Conservation (phyloP, 148 eudicot genomes). For the Simmondsia chinensis region DNA sequence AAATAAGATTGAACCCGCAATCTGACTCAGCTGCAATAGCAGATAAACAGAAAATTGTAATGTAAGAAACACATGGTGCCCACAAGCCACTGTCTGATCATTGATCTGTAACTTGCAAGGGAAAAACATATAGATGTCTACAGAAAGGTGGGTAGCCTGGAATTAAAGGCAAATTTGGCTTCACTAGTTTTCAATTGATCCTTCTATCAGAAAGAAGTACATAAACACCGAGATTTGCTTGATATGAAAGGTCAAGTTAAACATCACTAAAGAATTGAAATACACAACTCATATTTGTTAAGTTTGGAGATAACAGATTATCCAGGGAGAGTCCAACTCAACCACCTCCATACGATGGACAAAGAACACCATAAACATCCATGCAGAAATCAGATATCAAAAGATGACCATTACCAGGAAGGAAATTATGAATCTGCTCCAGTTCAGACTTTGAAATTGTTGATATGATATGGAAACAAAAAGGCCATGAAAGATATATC, state of each 20-base stretch:
- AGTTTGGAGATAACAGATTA: too few species aligned
- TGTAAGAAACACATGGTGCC: slow-evolving; percentile 1
- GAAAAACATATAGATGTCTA: neutral
- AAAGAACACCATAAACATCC: slow-evolving; percentile 8
- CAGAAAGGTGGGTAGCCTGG: neutral
- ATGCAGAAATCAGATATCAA: slow-evolving; percentile 7
- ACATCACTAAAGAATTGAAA: too few species aligned
- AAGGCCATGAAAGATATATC: slow-evolving; percentile 11
- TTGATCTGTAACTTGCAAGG: neutral
- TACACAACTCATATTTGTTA: too few species aligned
- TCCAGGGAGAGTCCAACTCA: too few species aligned
- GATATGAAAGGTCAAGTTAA: too few species aligned
- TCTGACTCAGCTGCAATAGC: slow-evolving; percentile 53
- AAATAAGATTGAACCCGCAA: slow-evolving; percentile 71
- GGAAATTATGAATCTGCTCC: slow-evolving; percentile 55
- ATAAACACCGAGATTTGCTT: too few species aligned
- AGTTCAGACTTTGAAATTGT: slow-evolving; percentile 70
- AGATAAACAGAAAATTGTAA: slow-evolving; percentile 1
- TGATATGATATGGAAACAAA: slow-evolving; percentile 21
- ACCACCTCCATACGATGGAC: neutral
- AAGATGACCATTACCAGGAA: slow-evolving; percentile 63
- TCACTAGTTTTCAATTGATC: too few species aligned
- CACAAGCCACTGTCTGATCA: neutral
- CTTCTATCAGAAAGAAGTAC: too few species aligned
- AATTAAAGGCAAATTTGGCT: neutral